Conservation (phyloP, 768 basidiomycete species). For the Kwoniella sp. region DNA sequence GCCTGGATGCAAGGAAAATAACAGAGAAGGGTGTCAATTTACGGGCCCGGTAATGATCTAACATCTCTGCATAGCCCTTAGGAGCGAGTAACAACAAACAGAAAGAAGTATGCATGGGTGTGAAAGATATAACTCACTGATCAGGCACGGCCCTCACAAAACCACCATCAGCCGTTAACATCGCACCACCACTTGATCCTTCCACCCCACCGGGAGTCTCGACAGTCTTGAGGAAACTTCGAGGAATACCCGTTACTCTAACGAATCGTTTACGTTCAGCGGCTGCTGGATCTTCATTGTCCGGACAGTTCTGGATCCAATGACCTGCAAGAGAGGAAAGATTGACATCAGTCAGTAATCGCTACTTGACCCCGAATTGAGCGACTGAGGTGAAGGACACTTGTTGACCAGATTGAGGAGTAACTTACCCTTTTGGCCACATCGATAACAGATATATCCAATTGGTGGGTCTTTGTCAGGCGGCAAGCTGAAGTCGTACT, state of each 20-base stretch:
- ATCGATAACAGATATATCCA: constrained; percentile 97
- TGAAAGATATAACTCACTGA: too few species aligned
- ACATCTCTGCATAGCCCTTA: too few species aligned
- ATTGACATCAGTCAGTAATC: too few species aligned
- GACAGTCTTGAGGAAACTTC: constrained; percentile 94
- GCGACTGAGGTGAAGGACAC: too few species aligned
- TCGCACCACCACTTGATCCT: constrained; percentile 72
- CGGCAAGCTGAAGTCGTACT: constrained; percentile 63
- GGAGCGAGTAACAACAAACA: too few species aligned
- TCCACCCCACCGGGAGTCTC: constrained; percentile 65
- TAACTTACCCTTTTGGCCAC: constrained; percentile 88
- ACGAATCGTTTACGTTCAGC: constrained; percentile 95
- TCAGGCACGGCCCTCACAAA: constrained; percentile 98
- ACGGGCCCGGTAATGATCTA: too few species aligned
- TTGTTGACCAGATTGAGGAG: too few species aligned
- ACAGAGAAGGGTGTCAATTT: too few species aligned
- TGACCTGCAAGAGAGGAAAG: constrained; percentile 65
- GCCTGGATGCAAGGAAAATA: too few species aligned
- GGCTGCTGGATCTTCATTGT: constrained; percentile 91
- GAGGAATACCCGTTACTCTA: constrained; percentile 95
- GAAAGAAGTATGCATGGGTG: too few species aligned
- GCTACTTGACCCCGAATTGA: too few species aligned
- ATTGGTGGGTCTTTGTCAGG: constrained; percentile 65
- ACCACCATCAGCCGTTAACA: constrained; percentile 98
- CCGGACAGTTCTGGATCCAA: constrained; percentile 99